Conservation (phyloP, 2,329 filamentous ascomycete species). For the Teratosphaeria destructans region DNA sequence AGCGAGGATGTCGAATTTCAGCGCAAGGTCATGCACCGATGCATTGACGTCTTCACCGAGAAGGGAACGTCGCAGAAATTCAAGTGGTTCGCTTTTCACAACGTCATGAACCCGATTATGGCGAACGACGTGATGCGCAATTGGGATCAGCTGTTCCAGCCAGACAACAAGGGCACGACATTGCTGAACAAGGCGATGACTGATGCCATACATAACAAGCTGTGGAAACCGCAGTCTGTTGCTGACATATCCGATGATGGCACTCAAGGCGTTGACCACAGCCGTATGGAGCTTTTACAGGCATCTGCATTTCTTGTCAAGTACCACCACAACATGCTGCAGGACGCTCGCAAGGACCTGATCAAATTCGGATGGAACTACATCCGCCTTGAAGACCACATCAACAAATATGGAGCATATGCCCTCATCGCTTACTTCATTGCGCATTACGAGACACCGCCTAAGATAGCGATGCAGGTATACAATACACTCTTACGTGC, state of each 20-base stretch:
- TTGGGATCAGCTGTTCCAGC: slow-evolving; percentile 48
- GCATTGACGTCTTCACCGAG: slow-evolving; percentile 75
- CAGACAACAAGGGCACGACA: slow-evolving; percentile 50
- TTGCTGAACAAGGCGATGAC: slow-evolving; percentile 81
- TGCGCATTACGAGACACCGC: slow-evolving; percentile 86
- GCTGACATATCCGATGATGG: slow-evolving; percentile 71
- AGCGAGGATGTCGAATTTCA: slow-evolving; percentile 79
- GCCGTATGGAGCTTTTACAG: slow-evolving; percentile 89
- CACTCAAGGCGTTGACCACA: slow-evolving; percentile 83
- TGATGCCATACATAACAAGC: slow-evolving; percentile 78
- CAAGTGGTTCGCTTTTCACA: slow-evolving; percentile 84
- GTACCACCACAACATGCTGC: slow-evolving; percentile 77
- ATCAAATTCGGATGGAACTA: slow-evolving; percentile 99
- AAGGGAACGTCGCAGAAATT: slow-evolving; percentile 74
- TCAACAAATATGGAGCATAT: slow-evolving; percentile 98
- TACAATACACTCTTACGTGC: slow-evolving; percentile 85
- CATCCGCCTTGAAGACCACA: slow-evolving; percentile 94
- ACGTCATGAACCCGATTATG: slow-evolving; percentile 90
- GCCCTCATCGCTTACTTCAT: slow-evolving; percentile 98
- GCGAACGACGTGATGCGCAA: slow-evolving; percentile 90
- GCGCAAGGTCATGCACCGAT: slow-evolving; percentile 69
- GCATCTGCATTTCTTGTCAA: slow-evolving; percentile 92
- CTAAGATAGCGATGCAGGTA: slow-evolving; percentile 91
- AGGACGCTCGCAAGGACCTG: slow-evolving; percentile 90
- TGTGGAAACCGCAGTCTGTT: slow-evolving; percentile 79